Conservation (phyloP, 2,329 filamentous ascomycete genomes). For the Coniochaeta ligniaria region DNA sequence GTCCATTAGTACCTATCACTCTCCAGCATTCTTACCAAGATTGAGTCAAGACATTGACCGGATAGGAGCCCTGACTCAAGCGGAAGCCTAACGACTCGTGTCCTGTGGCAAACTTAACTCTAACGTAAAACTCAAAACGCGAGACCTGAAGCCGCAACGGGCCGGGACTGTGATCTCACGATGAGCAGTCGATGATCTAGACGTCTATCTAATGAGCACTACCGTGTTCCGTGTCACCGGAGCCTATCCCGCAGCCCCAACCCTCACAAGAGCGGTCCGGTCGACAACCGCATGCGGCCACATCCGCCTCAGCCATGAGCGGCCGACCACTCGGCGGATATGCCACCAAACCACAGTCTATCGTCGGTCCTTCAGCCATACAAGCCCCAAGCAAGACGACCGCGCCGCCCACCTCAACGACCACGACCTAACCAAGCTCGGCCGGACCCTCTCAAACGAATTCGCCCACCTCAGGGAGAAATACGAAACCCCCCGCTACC, state of each 20-base stretch:
- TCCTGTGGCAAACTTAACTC: neutral
- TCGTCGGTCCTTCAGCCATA: neutral
- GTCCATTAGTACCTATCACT: neutral
- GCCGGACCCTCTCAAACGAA: neutral
- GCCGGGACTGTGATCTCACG: neutral
- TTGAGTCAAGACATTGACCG: no score
- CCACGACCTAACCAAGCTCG: neutral
- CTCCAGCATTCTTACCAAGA: no score
- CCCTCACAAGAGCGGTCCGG: neutral
- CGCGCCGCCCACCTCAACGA: neutral
- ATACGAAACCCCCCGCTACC: constrained; percentile 43
- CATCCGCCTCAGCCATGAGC: neutral
- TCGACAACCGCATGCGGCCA: neutral
- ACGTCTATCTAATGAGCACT: neutral
- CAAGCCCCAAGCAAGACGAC: neutral
- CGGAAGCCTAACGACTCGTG: neutral
- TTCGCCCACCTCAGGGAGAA: constrained; percentile 1
- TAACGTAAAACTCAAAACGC: neutral
- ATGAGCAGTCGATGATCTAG: neutral
- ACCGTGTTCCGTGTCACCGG: neutral
- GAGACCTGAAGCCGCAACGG: neutral
- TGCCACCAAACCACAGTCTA: neutral
- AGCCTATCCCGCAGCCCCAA: neutral
- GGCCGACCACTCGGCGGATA: neutral
- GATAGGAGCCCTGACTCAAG: neutral